phyloP scores from a whole-genome alignment of 2,329 filamentous ascomycete species.

The Mollisiaceae sp. region DNA sequence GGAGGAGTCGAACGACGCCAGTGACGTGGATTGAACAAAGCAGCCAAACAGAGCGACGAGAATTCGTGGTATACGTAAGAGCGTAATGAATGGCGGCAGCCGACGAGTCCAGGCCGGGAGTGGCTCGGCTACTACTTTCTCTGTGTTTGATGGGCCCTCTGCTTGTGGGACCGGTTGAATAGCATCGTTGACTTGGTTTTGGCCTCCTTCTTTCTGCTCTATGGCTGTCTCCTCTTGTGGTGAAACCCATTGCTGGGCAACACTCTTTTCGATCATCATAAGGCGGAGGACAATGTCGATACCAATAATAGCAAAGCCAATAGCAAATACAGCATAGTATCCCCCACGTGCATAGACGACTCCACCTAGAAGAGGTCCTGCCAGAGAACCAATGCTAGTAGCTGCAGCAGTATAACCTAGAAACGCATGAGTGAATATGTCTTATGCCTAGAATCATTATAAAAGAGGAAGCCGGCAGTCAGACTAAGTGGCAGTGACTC shows the following conservation, averaged over 20 bases:
- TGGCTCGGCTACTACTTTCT: slow-evolving; percentile 6
- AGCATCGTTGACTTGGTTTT: neutral
- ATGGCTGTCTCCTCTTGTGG: neutral
- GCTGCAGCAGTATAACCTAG: slow-evolving; percentile 32
- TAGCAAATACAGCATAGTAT: slow-evolving; percentile 64
- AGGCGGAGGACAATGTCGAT: slow-evolving; percentile 60
- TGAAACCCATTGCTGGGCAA: slow-evolving; percentile 53
- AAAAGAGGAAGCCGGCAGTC: neutral
- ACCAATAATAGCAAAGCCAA: slow-evolving; percentile 60
- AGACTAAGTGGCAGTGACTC: neutral
- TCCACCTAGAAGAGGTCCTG: slow-evolving; percentile 71
- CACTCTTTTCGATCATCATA: slow-evolving; percentile 60
- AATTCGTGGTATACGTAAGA: slow-evolving; percentile 48
- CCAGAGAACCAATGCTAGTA: slow-evolving; percentile 66
- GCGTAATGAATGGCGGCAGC: slow-evolving; percentile 43
- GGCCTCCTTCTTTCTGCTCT: slow-evolving; percentile 10
- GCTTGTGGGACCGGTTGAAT: slow-evolving; percentile 15
- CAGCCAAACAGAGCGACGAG: slow-evolving; percentile 48
- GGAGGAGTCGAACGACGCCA: slow-evolving; percentile 59
- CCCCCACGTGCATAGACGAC: slow-evolving; percentile 66
- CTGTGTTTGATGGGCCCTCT: neutral
- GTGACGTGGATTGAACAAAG: slow-evolving; percentile 53
- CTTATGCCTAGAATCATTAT: too few species aligned
- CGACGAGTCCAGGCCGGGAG: slow-evolving; percentile 14
- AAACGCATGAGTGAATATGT: neutral